A percentile compares a stretch with the other conserved stretches of the same genome.
phyloP scores from a whole-genome alignment of 148 eudicot genomes.

The Drosera capensis region DNA sequence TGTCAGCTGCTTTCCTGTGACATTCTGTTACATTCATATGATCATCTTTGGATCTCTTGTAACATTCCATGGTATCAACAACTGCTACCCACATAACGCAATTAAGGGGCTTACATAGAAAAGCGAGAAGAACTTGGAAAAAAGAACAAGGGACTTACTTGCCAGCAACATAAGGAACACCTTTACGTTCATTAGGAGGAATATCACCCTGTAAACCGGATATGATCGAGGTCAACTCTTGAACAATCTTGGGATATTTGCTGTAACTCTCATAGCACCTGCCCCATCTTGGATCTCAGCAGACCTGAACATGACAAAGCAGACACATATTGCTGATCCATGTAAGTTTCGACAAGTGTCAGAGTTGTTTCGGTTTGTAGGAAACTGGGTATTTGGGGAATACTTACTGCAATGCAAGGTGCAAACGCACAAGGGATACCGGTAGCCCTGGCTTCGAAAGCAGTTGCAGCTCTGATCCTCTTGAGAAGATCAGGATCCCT shows the following conservation, averaged over 20 bases:
- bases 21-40: no score
- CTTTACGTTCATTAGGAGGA: slow-evolving; percentile 34
- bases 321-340: not conserved
- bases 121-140: not conserved
- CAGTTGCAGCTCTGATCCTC: slow-evolving; percentile 73
- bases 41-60: no score
- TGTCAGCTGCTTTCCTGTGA: no score
- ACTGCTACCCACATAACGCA: no score
- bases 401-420: slow-evolving; percentile 59
- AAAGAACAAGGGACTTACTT: slow-evolving; percentile 25
- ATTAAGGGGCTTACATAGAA: not conserved
- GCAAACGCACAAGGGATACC: slow-evolving; percentile 66
- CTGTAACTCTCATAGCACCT: slow-evolving; percentile 81
- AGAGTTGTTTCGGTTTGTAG: not conserved
- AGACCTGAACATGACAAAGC: slow-evolving; percentile 28
- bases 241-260: slow-evolving; percentile 62
- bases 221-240: slow-evolving; percentile 55
- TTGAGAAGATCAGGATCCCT: slow-evolving; percentile 59
- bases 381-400: not conserved
- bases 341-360: not conserved
- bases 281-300: slow-evolving; percentile 94
- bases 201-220: slow-evolving; percentile 79
- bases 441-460: slow-evolving; percentile 70
- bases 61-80: no score
- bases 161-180: slow-evolving; percentile 55